Base-by-base conservation (phyloP, 169 alveolate species). In the Toxoplasma gondii region DNA sequence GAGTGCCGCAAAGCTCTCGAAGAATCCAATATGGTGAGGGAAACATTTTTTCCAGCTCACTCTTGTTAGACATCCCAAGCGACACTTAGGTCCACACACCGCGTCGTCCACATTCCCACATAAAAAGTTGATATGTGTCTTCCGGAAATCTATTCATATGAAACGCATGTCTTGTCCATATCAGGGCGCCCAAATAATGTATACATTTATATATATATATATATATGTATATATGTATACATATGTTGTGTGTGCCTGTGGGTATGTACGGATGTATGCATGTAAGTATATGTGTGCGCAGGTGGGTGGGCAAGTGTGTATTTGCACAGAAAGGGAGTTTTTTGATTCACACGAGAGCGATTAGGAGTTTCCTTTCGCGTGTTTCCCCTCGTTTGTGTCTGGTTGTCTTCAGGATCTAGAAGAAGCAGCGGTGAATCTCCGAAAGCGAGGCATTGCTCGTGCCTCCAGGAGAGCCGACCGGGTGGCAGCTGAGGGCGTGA, bases 1-100 rank as follows among this genome's bases (percentile, higher is more conserved):
- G 90, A 82, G 64, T 82, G 90, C 24, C 90, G 54, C 58, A 22
- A 82, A 82, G 90, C 90, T 36, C 64, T 82, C 19, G 90, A 82
- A 36, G 90, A 41, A 1, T 41, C 90, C 2, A 43, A 82, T 36
- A 1, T 22, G 90, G 90, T 82, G 43, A 31, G 84, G 45, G n/a
- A 29, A 69, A 9, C 31, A 9, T 5, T 69, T 24, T 17, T 29
- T 24, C 31, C 81, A 69, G 81, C 7, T 4, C 81, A 10, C 41
- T 69, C 58, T 49, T 49, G 58, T 12, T 12, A 4, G 12, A 7
- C 58, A 49, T 12, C 58, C 58, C 58, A 49, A 49, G 58, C 12
- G 4, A 12, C 58, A 49, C 22, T 49, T 49, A 49, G 22, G 12
- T 49, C 58, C 58, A 49, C 58, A 49, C 12, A 12, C 58, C 4